These are phyloP conservation scores for Malus sylvestris DNA, from an alignment of 306 rosid species.

Conservation along the genomic window DNA sequence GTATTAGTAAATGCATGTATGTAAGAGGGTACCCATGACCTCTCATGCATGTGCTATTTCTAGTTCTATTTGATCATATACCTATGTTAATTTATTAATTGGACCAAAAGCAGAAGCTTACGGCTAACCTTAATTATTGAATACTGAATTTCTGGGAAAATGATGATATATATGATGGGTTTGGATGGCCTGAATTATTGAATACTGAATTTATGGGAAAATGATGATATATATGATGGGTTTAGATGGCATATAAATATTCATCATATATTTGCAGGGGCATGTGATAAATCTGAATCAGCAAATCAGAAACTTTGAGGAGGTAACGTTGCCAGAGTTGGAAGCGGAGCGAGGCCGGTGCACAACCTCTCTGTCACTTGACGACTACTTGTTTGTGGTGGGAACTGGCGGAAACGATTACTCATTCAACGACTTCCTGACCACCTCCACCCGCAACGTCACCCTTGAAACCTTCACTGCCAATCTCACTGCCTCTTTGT, in stretches of 20 bases:
- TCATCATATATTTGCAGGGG: slow-evolving; percentile 13
- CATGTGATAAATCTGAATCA: slow-evolving; percentile 26
- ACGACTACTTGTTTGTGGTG: slow-evolving; percentile 38
- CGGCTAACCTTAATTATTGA: no score
- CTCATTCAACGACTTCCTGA: slow-evolving; percentile 34
- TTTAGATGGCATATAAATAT: neutral
- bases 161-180: neutral
- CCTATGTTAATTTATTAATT: no score
- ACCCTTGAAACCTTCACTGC: slow-evolving; percentile 24
- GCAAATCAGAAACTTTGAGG: slow-evolving; percentile 39
- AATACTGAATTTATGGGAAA: neutral
- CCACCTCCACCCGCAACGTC: slow-evolving; percentile 6
- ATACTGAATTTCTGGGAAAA: neutral
- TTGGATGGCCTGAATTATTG: neutral
- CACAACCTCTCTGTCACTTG: neutral
- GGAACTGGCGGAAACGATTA: slow-evolving; percentile 48
- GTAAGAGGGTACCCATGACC: no score
- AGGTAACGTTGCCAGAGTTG: slow-evolving; percentile 34
- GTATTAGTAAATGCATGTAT: no score
- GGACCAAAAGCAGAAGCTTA: no score
- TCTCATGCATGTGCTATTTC: no score
- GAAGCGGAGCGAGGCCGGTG: neutral
- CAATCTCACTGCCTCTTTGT: slow-evolving; percentile 27
- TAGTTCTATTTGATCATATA: no score
- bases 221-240: neutral